Evolutionary conservation across 495 filamentous ascomycete genomes (phyloP).

Genomic region (Penicilliopsis zonata): DNA sequence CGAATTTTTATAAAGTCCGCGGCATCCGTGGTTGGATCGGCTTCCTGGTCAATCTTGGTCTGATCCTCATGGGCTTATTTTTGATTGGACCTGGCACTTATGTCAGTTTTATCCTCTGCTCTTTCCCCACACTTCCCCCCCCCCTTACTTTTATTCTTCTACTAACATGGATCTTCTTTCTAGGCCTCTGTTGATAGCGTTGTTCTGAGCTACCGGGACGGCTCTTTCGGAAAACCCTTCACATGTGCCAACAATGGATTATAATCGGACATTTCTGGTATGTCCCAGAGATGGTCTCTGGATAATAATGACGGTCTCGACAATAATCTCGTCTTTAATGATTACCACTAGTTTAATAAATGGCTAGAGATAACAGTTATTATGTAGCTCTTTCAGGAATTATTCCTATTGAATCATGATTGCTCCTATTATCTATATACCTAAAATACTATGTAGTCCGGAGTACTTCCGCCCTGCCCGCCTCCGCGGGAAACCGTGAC

Average conservation of each 20-base stretch:
- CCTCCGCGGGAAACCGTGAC: conserved; percentile 4
- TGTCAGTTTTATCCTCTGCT: conserved; percentile 33
- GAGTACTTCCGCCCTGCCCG: no score
- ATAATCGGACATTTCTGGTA: no score
- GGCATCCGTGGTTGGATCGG: conserved; percentile 51
- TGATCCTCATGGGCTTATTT: conserved; percentile 61
- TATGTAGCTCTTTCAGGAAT: no score
- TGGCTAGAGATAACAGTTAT: no score
- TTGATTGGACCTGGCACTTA: conserved; percentile 74
- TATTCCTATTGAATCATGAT: no score
- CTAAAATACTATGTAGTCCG: no score
- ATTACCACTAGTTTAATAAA: no score
- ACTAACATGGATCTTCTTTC: conserved; percentile 3
- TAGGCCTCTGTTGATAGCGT: conserved; percentile 52
- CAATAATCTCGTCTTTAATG: neutral
- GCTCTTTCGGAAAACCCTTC: conserved; percentile 46
- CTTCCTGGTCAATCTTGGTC: conserved; percentile 49
- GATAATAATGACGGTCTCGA: neutral
- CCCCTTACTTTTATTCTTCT: no score
- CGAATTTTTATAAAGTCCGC: conserved; percentile 43
- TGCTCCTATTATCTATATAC: no score
- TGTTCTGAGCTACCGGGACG: conserved; percentile 42
- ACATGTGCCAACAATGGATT: conserved; percentile 49
- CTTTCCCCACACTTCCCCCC: neutral
- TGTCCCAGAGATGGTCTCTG: no score